These are phyloP conservation scores for Thelonectria blattea DNA, from an alignment of 2,329 filamentous ascomycete species.

Conservation along the genomic window DNA sequence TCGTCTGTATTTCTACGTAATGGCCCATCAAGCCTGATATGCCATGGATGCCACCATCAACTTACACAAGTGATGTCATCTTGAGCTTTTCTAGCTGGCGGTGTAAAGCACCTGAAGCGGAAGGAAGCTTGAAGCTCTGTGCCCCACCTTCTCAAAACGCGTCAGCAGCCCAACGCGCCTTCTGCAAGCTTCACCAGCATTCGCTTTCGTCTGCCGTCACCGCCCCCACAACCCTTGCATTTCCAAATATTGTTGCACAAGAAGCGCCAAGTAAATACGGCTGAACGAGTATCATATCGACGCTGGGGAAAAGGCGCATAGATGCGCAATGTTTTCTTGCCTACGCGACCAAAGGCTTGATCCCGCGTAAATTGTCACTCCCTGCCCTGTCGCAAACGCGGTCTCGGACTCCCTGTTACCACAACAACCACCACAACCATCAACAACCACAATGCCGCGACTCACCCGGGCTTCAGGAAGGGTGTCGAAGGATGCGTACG, in stretches of 20 bases:
- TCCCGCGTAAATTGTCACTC: not conserved
- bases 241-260: not conserved
- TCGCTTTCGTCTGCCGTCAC: not conserved
- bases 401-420: not conserved
- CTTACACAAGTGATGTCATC: slow-evolving; percentile 20
- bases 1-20: no score
- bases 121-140: not conserved
- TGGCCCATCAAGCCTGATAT: not conserved
- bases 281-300: not conserved
- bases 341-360: not conserved
- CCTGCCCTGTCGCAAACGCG: not conserved
- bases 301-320: not conserved
- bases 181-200: not conserved
- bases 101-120: not conserved
- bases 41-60: not conserved
- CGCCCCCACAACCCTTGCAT: not conserved
- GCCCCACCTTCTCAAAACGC: slow-evolving; percentile 23
- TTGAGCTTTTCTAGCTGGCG: not conserved
- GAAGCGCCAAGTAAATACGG: not conserved
- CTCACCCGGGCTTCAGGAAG: not conserved
- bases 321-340: not conserved
- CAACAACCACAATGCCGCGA: slow-evolving; percentile 10
- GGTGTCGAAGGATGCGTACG: slow-evolving; percentile 4
- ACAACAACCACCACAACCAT: not conserved
- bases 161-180: not conserved